Percentiles rank a stretch among this genome's conserved stretches.
These are phyloP conservation scores for Capsicum baccatum DNA, from an alignment of 257 asterid species.

Conservation along the genomic window DNA sequence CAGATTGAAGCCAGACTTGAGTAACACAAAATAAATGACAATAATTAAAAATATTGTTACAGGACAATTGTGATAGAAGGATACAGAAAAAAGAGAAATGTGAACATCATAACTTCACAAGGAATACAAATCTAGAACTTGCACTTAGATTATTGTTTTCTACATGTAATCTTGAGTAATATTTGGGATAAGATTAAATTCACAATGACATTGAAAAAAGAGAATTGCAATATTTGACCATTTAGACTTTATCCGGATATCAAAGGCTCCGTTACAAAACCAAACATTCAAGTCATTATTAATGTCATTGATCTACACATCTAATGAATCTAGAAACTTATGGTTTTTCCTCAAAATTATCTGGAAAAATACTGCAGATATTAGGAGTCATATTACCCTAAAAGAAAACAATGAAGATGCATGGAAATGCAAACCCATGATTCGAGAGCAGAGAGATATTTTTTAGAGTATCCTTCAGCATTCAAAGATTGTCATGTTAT, in stretches of 20 bases:
- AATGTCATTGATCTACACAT: slow-evolving; percentile 21
- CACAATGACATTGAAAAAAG: background rate
- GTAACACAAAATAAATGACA: background rate
- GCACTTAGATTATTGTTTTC: background rate
- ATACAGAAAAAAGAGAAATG: slow-evolving; percentile 21
- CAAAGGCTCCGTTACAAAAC: background rate
- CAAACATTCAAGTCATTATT: background rate
- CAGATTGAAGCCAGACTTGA: background rate
- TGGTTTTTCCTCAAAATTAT: background rate
- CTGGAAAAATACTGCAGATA: background rate
- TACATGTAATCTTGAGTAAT: background rate
- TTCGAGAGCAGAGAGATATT: background rate
- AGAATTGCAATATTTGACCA: background rate
- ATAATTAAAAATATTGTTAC: background rate
- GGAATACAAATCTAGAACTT: slow-evolving; percentile 8
- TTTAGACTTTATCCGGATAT: background rate
- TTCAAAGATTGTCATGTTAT: background rate
- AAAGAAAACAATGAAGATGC: background rate
- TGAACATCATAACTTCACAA: slow-evolving; percentile 11
- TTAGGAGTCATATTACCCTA: background rate
- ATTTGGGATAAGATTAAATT: slow-evolving; percentile 7
- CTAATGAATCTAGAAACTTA: background rate
- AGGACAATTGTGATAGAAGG: slow-evolving; percentile 6
- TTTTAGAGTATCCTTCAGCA: background rate
- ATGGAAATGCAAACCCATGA: background rate